phyloP scores from a whole-genome alignment of 176 grass and related monocot genomes.

The Puccinellia tenuiflora region DNA sequence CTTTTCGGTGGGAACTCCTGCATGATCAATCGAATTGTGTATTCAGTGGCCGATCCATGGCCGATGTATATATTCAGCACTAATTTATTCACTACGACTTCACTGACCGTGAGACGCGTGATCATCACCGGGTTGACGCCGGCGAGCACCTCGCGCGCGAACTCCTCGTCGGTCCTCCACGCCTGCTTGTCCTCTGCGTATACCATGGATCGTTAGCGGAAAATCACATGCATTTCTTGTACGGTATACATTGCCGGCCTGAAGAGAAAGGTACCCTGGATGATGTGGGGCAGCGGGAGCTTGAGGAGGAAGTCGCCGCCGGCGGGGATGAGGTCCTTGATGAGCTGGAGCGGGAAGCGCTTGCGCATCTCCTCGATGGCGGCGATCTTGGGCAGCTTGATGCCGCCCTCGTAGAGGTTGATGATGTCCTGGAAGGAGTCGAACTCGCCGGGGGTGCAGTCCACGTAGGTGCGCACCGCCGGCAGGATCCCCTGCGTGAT shows the following conservation, averaged over 20 bases:
- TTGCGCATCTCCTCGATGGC: conserved; percentile 43
- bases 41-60: not conserved
- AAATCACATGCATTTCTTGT: no score
- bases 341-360: conserved; percentile 39
- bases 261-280: conserved; percentile 25
- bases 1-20: conserved; percentile 80
- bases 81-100: not conserved
- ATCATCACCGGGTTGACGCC: conserved; percentile 82
- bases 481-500: conserved; percentile 35
- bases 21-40: not conserved
- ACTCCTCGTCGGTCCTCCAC: conserved; percentile 88
- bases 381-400: conserved; percentile 35
- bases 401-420: conserved; percentile 49
- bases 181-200: conserved; percentile 39
- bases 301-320: conserved; percentile 47
- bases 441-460: conserved; percentile 43
- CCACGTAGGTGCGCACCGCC: conserved; percentile 31
- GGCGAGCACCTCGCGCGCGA: conserved; percentile 78
- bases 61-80: no score
- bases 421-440: conserved; percentile 59
- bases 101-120: conserved; percentile 44
- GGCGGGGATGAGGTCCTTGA: conserved; percentile 53
- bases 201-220: not conserved
- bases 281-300: conserved; percentile 49
- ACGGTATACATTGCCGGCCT: no score